Evolutionary conservation across 208 protist species (phyloP).

Genomic region (Leishmania martiniquensis): DNA sequence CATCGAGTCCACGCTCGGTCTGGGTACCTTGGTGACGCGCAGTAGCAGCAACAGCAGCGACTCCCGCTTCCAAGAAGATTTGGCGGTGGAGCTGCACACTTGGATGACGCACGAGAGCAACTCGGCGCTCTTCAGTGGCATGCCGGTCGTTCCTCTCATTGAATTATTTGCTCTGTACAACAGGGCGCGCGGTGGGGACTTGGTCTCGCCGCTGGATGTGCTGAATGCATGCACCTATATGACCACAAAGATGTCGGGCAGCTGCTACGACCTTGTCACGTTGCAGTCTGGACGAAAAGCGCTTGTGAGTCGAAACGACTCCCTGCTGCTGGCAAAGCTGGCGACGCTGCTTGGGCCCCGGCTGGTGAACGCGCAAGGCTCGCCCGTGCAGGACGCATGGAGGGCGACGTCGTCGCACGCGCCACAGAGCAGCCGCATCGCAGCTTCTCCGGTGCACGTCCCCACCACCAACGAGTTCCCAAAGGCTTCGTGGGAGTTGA

Average conservation of each 20-base stretch:
- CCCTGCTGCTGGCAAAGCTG: constrained; percentile 59
- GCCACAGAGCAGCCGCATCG: constrained; percentile 1
- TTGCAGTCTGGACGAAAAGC: constrained; percentile 73
- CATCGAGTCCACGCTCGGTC: constrained; percentile 84
- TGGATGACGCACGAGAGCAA: constrained; percentile 88
- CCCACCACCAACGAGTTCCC: constrained; percentile 48
- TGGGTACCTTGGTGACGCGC: constrained; percentile 61
- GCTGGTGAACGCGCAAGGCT: constrained; percentile 29
- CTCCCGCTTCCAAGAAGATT: constrained; percentile 55
- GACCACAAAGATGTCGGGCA: constrained; percentile 33
- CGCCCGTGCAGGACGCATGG: constrained; percentile 22
- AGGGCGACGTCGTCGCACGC: neutral
- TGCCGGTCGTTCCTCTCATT: constrained; percentile 79
- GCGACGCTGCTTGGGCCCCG: constrained; percentile 56
- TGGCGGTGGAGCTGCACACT: constrained; percentile 73
- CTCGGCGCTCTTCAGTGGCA: constrained; percentile 63
- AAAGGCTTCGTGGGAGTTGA: constrained; percentile 27
- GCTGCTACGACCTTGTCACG: constrained; percentile 58
- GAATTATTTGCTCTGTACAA: constrained; percentile 90
- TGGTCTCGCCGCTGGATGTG: constrained; percentile 82
- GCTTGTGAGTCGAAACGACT: constrained; percentile 67
- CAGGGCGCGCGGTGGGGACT: constrained; percentile 74
- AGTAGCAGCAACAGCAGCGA: constrained; percentile 23
- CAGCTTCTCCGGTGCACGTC: constrained; percentile 18
- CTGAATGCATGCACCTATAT: constrained; percentile 62